Base-by-base conservation (phyloP, 2,329 filamentous ascomycete species). In the Colletotrichum higginsianum region DNA sequence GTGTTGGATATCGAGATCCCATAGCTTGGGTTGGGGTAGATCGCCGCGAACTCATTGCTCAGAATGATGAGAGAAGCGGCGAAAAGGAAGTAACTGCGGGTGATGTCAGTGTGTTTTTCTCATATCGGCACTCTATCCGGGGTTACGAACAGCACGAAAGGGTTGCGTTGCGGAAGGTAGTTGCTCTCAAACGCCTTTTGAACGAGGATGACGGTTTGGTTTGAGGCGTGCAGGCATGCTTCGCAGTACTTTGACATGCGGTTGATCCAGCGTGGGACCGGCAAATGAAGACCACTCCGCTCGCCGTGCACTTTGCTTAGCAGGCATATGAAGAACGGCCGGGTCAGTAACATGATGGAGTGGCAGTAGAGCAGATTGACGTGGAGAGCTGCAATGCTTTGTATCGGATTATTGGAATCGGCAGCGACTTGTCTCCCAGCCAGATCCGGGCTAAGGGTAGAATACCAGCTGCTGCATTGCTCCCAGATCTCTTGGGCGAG, bases 241-340 rank as follows among this genome's bases (percentile, higher is more conserved):
- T 86, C 84, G 7, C 86, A 86, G 67, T 62, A 79, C 75, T 65
- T 74, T 69, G 74, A 77, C 78, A 53, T 76, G 76, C 71, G 67
- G 30, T 72, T 73, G 38, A 74, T 71, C 73, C 73, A 74, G 11
- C 71, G 64, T 9, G 71, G 71, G 7, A 74, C 71, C 23, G 67
- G 67, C 15, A 74, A 38, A 16, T 53, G 40, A 55, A 72, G 73
- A 61, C 76, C 66, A 67, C 81, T 75, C 58, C 78, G 75, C 68
- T 82, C 77, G 71, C 79, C 77, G 46, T 80, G 78, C 2, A 78
- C 76, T 76, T 82, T 80, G 66, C 83, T 88, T 50, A 91, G 82
- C 15, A 90, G 83, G 68, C 86, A 88, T 16, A 92, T 80, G 69
- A 92, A 90, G 77, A 92, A 92, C 0, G 91, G 90, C 38, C 91